Percentiles rank a stretch among this genome's conserved stretches.
phyloP scores from a whole-genome alignment of 345 rosid genomes.

The Brassica cretica region DNA sequence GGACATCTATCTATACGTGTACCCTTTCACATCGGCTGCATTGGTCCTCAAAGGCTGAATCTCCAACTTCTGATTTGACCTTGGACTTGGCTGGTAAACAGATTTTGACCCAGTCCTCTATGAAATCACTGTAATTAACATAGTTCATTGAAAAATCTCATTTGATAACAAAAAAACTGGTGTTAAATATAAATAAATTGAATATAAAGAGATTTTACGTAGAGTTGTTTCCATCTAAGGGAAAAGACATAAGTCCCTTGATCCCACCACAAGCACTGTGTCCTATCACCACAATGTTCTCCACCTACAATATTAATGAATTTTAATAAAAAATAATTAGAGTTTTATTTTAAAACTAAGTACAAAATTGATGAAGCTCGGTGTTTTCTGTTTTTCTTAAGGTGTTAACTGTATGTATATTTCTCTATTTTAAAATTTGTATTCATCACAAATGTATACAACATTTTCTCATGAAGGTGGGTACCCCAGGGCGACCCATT shows the following conservation, averaged over 20 bases:
- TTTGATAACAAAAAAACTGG: background rate
- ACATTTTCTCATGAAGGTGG: background rate
- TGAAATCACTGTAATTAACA: conserved; percentile 70
- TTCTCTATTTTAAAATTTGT: background rate
- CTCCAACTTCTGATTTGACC: conserved; percentile 51
- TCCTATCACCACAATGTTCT: conserved; percentile 86
- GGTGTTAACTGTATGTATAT: background rate
- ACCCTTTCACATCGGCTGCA: conserved; percentile 84
- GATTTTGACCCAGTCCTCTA: conserved; percentile 93
- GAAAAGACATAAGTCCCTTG: conserved; percentile 95
- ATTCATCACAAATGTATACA: background rate
- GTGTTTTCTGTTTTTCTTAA: background rate
- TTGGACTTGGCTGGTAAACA: conserved; percentile 73
- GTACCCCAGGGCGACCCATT: background rate
- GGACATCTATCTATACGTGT: conserved; percentile 3
- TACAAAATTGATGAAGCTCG: background rate
- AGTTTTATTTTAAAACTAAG: background rate
- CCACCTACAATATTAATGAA: conserved; percentile 49
- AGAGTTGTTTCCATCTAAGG: conserved; percentile 51
- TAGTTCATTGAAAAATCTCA: background rate
- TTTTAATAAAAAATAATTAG: background rate
- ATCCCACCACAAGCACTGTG: conserved; percentile 98
- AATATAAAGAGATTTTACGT: conserved; percentile 27
- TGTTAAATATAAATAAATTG: background rate
- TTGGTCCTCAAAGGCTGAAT: conserved; percentile 45